phyloP scores from a whole-genome alignment of 1,284 basidiomycete species.

The Schizopora paradoxa region DNA sequence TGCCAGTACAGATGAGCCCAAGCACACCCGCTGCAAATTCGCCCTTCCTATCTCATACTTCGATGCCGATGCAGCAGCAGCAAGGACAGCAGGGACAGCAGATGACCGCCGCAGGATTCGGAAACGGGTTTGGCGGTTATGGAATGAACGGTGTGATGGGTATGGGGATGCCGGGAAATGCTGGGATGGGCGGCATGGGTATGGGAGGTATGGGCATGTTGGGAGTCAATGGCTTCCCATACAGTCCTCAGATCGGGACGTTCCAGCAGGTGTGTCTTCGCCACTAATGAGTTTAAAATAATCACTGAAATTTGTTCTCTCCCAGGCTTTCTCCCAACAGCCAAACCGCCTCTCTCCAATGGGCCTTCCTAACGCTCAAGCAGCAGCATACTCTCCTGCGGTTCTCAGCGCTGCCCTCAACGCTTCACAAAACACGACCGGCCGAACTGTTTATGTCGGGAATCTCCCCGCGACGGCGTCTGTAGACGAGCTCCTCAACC shows the following conservation, averaged over 20 bases:
- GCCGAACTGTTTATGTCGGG: slow-evolving; percentile 95
- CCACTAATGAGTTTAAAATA: too few relatives aligned
- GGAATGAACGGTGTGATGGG: slow-evolving; percentile 72
- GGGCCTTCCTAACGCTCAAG: slow-evolving; percentile 52
- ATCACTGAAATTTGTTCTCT: too few relatives aligned
- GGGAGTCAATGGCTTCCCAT: slow-evolving; percentile 54
- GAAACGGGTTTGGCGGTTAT: slow-evolving; percentile 56
- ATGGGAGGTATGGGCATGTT: slow-evolving; percentile 57
- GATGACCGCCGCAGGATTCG: slow-evolving; percentile 35
- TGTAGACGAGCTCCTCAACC: slow-evolving; percentile 94
- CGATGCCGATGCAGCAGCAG: slow-evolving; percentile 35
- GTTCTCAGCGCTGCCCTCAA: slow-evolving; percentile 61
- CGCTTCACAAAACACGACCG: slow-evolving; percentile 56
- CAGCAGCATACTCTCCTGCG: slow-evolving; percentile 69
- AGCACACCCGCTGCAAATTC: slow-evolving; percentile 46
- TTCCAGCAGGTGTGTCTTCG: slow-evolving; percentile 59
- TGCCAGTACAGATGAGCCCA: slow-evolving; percentile 62
- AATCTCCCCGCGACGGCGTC: slow-evolving; percentile 95
- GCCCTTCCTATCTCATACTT: slow-evolving; percentile 32
- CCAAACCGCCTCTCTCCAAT: slow-evolving; percentile 63
- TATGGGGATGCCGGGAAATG: slow-evolving; percentile 23
- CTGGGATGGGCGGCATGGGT: slow-evolving; percentile 56
- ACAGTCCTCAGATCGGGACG: slow-evolving; percentile 60
- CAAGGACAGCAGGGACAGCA: slow-evolving; percentile 35
- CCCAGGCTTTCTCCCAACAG: slow-evolving; percentile 41